These are phyloP conservation scores for Luffa acutangula DNA, from an alignment of 306 rosid genomes.

Conservation along the genomic window DNA sequence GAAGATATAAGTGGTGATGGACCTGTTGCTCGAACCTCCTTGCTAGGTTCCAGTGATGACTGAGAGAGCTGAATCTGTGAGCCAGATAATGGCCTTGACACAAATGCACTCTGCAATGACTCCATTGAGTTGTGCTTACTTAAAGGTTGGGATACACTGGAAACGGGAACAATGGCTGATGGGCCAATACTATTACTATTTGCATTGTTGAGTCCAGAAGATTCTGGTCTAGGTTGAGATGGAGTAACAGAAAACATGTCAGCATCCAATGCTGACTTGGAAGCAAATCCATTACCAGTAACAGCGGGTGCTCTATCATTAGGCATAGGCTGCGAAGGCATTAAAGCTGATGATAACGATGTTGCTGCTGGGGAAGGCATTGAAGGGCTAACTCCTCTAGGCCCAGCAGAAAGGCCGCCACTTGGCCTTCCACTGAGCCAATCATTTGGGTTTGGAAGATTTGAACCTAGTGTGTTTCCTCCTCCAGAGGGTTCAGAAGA, in stretches of 20 bases:
- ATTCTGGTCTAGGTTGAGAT: conserved; percentile 37
- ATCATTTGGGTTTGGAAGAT: conserved; percentile 40
- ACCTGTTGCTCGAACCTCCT: conserved; percentile 42
- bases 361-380: conserved; percentile 26
- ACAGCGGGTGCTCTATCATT: conserved; percentile 32
- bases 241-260: conserved; percentile 46
- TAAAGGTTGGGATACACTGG: conserved; percentile 44
- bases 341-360: conserved; percentile 29
- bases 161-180: conserved; percentile 40
- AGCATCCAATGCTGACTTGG: conserved; percentile 35
- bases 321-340: conserved; percentile 38
- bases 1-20: conserved; percentile 44
- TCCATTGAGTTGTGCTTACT: conserved; percentile 45
- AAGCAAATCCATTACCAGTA: conserved; percentile 71
- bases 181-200: conserved; percentile 32
- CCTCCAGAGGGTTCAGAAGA: conserved; percentile 32
- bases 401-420: conserved; percentile 36
- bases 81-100: conserved; percentile 37
- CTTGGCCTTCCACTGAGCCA: conserved; percentile 58
- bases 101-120: conserved; percentile 48
- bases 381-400: conserved; percentile 49
- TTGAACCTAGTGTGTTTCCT: conserved; percentile 28
- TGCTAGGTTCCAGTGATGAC: conserved; percentile 34
- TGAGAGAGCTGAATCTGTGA: conserved; percentile 46
- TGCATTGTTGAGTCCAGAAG: conserved; percentile 36